Conservation (phyloP, 768 basidiomycete species). For the Tulasnella sp. region DNA sequence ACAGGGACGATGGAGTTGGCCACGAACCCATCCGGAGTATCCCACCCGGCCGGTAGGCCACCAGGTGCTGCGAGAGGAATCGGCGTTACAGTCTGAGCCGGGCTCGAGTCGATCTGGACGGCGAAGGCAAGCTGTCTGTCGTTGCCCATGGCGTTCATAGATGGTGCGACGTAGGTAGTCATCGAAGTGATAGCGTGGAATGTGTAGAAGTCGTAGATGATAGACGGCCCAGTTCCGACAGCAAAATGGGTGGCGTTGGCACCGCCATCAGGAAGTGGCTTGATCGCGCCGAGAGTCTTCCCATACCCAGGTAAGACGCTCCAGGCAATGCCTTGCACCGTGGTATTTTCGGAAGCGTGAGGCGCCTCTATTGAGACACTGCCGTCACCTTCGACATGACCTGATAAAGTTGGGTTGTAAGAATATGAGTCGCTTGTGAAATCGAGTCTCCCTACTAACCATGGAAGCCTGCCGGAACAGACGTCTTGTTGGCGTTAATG, state of each 20-base stretch:
- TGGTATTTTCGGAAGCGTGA: slow-evolving; percentile 40
- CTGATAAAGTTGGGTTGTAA: no score
- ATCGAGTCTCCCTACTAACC: slow-evolving; percentile 31
- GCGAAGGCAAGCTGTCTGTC: slow-evolving; percentile 43
- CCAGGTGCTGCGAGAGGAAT: slow-evolving; percentile 34
- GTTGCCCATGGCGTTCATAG: slow-evolving; percentile 40
- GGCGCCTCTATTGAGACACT: slow-evolving; percentile 56
- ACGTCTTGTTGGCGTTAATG: slow-evolving; percentile 28
- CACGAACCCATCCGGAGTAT: slow-evolving; percentile 39
- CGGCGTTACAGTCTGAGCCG: slow-evolving; percentile 26
- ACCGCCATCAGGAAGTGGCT: slow-evolving; percentile 41
- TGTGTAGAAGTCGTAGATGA: slow-evolving; percentile 55
- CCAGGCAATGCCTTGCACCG: slow-evolving; percentile 46
- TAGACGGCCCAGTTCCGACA: slow-evolving; percentile 47
- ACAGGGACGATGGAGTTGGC: slow-evolving; percentile 40
- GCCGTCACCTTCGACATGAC: slow-evolving; percentile 54
- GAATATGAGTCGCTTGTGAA: neutral
- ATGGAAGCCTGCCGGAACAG: slow-evolving; percentile 36
- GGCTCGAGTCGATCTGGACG: slow-evolving; percentile 21
- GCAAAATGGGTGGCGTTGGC: slow-evolving; percentile 44
- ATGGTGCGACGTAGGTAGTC: slow-evolving; percentile 40
- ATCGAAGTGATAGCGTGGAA: slow-evolving; percentile 41
- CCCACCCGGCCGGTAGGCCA: slow-evolving; percentile 37
- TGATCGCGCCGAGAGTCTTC: slow-evolving; percentile 47
- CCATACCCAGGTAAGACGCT: slow-evolving; percentile 50